Base-by-base conservation (phyloP, 139 green algal genomes). In the Marvania coccoides region DNA sequence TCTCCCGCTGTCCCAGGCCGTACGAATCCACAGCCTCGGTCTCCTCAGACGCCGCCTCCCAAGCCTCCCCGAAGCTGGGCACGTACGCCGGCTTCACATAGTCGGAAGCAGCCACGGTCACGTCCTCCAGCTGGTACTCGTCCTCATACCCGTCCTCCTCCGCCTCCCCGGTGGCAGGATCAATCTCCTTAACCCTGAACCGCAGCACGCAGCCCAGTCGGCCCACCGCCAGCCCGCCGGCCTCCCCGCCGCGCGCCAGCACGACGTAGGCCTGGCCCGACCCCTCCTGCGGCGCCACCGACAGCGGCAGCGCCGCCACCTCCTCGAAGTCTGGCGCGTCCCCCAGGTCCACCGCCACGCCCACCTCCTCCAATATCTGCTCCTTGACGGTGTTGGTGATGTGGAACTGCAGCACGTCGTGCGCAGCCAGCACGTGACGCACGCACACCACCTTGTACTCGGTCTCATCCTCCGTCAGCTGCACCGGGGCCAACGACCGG, bases 131-230 rank as follows among this genome's bases (percentile, higher is more conserved):
- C 74, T 91, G 83, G 79, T 99, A 99, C 83, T 99, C 94, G 62
- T 99, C 94, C 31, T 94, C 88, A 58, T 96, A 99, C 4, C 94
- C 89, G 8, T 94, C 86, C 76, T 96, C 90, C 73, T 96, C 90
- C 2, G 81, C 79, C 64, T 95, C 89, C 70, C 93, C 93, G 38
- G 83, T 95, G 9, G 72, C 70, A 1, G 93, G 93, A 68, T 99
- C 94, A 23, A 99, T 90, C 83, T 99, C 94, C 78, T 98, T 98
- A 53, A 98, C 82, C 30, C 70, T 91, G 79, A 99, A 99, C 63
- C 86, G 90, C 15, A 99, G 80, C 40, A 84, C 87, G 71, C 81
- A 83, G 36, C 68, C 69, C 10, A 86, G 47, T 36, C 46, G 34
- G 23, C 90, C 66, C 67, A 89, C 90, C 65, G 84, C 90, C 26